Conservation (phyloP, 2,329 filamentous ascomycete genomes). For the Aspergillus intermedius region DNA sequence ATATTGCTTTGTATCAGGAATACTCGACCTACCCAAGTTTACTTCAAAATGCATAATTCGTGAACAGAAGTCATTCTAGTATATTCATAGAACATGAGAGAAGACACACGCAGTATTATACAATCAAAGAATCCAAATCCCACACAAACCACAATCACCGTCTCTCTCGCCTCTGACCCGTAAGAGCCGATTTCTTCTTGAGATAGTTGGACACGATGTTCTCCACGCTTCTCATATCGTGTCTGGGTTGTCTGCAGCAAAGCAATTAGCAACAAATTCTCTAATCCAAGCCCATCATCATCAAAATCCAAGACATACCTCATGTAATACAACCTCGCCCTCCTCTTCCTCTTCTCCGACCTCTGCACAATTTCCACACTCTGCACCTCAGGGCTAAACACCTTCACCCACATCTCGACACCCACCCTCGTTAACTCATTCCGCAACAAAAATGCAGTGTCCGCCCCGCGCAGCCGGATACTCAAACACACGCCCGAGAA, state of each 20-base stretch:
- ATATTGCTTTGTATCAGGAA: too few species aligned
- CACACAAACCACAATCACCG: background rate
- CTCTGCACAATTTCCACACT: conserved; percentile 92
- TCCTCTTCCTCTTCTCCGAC: conserved; percentile 72
- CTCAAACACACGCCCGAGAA: conserved; percentile 84
- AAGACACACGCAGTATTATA: too few species aligned
- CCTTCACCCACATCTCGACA: conserved; percentile 96
- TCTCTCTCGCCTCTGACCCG: conserved; percentile 12
- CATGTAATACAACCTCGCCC: conserved; percentile 87
- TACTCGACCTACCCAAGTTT: too few species aligned
- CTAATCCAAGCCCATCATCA: background rate
- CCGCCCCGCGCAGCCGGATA: conserved; percentile 79
- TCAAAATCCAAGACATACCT: conserved; percentile 40
- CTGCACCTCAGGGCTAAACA: conserved; percentile 82
- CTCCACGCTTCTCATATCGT: conserved; percentile 82
- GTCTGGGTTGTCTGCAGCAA: conserved; percentile 57
- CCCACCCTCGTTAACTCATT: conserved; percentile 80
- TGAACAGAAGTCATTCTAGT: background rate
- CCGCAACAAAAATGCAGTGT: conserved; percentile 79
- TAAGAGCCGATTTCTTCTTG: conserved; percentile 45
- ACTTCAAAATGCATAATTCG: too few species aligned
- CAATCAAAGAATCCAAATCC: background rate
- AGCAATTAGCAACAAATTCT: background rate
- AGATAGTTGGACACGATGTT: conserved; percentile 65
- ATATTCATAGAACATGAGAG: too few species aligned